Conservation (phyloP, 495 filamentous ascomycete species). For the Trypethelium eluteriae region DNA sequence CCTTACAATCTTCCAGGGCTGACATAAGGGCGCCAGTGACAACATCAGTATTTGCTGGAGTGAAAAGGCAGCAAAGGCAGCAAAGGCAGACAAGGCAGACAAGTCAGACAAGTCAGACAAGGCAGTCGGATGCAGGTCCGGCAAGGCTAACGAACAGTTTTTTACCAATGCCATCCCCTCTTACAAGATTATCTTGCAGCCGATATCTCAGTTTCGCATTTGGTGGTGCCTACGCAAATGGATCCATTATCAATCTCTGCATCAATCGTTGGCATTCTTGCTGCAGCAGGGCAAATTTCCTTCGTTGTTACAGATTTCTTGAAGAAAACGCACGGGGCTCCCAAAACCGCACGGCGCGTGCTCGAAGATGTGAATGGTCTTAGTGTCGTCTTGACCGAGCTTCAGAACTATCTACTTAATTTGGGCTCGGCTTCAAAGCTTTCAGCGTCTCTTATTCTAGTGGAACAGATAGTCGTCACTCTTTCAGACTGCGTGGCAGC, state of each 20-base stretch:
- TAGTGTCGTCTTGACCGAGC: not conserved
- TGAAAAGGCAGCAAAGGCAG: no score
- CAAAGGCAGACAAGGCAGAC: no score
- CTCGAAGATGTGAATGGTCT: not conserved
- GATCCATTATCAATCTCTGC: not conserved
- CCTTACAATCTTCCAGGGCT: no score
- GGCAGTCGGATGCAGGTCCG: no score
- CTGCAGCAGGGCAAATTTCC: not conserved
- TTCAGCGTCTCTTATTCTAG: not conserved
- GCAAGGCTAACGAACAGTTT: no score
- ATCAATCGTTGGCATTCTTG: not conserved
- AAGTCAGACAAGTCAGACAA: no score
- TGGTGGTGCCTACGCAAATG: not conserved
- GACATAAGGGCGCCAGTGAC: no score
- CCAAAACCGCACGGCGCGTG: not conserved
- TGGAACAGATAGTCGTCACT: slow-evolving; percentile 26
- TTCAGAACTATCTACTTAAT: not conserved
- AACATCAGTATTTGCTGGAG: no score
- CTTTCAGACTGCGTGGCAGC: slow-evolving; percentile 28
- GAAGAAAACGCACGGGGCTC: not conserved
- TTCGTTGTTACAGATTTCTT: not conserved
- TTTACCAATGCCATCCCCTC: no score
- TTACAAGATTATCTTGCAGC: no score
- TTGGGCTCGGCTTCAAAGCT: no score
- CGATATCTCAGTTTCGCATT: no score